Base-by-base conservation (phyloP, 2,329 filamentous ascomycete genomes). In the Gyromitra esculenta region DNA sequence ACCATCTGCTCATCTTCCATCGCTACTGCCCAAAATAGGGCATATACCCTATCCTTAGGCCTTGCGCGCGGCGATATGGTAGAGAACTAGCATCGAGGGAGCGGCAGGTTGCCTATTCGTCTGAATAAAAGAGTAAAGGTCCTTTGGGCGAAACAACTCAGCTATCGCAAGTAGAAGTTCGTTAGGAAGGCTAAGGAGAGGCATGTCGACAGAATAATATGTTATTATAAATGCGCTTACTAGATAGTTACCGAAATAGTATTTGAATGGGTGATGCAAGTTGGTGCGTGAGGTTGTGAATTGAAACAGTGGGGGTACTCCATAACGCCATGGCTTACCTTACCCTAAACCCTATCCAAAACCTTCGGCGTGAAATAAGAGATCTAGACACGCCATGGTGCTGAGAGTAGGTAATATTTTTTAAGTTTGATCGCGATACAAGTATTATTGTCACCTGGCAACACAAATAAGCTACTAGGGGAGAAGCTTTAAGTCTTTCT, bases 1-100 rank as follows among this genome's bases (percentile, higher is more conserved):
- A 67, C n/a, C 35, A 56, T 67, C 9, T 43, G n/a, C 25, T 67
- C 50, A 43, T 67, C 35, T 41, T n/a, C 13, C n/a, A 39, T 56
- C 9, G 50, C 64, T 25, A 48, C 64, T 7, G 64, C 50, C 64
- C 64, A 67, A 54, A 67, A 31, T 2, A 67, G 50, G 9, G 64
- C 35, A n/a, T 37, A 35, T 15, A 43, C 15, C 25, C 31, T 21
- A n/a, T 56, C 6, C 8, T 57, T 48, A 11, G 35, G 35, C n/a
- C 37, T 43, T 6, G 48, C 25, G 25, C 25, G 25, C 18, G 18
- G 48, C 48, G 11, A 67, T 35, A 25, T 13, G 18, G 7, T 56
- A 5, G 50, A 67, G 63, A 25, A 13, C n/a, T 8, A 48, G 31
- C 0, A 6, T 66, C 18, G 54, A 15, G 31, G 41, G 45, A 21